Conservation (phyloP, 2,329 filamentous ascomycete species). For the Scopulariopsis brevicaulis region DNA sequence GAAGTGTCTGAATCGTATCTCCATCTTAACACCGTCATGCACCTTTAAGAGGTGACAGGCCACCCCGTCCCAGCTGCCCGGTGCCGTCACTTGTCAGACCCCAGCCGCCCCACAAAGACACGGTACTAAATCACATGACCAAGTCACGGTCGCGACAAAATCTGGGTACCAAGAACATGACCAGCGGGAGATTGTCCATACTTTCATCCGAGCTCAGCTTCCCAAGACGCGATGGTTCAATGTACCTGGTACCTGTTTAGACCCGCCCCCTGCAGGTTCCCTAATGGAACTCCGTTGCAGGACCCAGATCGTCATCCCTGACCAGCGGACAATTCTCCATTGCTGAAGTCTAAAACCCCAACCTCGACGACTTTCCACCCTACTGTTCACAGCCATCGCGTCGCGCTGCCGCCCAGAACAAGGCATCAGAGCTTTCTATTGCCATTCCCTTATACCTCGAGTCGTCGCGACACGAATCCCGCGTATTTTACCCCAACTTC, state of each 20-base stretch:
- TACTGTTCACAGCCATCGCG: constrained; percentile 6
- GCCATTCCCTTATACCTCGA: not conserved
- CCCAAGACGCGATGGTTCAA: not conserved
- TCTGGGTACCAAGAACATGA: not conserved
- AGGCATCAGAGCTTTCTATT: constrained; percentile 1
- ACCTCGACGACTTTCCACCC: not conserved
- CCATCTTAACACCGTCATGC: not conserved
- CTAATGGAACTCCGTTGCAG: not conserved
- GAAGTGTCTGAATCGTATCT: not conserved
- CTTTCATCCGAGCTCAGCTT: not conserved
- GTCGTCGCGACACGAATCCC: not conserved
- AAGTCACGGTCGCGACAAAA: not conserved
- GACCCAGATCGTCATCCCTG: constrained; percentile 5
- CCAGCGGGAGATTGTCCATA: not conserved
- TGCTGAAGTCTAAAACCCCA: constrained; percentile 10
- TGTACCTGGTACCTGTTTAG: not conserved
- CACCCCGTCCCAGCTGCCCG: not conserved
- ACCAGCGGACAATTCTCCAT: constrained; percentile 12
- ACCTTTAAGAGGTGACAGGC: too few relatives aligned
- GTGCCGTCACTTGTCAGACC: not conserved
- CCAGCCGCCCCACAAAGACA: not conserved
- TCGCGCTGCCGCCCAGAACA: constrained; percentile 6
- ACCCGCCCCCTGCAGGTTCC: not conserved
- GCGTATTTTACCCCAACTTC: not conserved
- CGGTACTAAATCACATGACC: not conserved